A percentile compares a stretch with the other conserved stretches of the same genome.
Conservation (phyloP, 2,329 filamentous ascomycete species). For the Aspergillus sp. region DNA sequence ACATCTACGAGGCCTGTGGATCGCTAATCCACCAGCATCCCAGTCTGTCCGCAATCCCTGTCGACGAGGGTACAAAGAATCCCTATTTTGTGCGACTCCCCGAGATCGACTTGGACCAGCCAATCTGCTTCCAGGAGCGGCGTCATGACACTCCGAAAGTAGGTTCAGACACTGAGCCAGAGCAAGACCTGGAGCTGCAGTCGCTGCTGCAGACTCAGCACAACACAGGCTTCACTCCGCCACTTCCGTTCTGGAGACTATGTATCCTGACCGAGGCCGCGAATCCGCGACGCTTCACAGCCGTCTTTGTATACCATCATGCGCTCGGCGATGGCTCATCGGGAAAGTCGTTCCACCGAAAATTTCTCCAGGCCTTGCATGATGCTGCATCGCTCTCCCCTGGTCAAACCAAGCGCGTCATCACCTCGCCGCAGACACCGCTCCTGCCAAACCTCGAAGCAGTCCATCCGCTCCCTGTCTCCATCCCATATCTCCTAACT, state of each 20-base stretch:
- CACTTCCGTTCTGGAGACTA: slow-evolving; percentile 38
- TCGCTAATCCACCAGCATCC: slow-evolving; percentile 33
- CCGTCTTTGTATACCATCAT: slow-evolving; percentile 41
- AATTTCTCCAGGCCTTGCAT: slow-evolving; percentile 31
- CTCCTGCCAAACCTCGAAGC: slow-evolving; percentile 35
- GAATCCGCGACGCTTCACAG: slow-evolving; percentile 28
- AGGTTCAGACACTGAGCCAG: slow-evolving; percentile 9
- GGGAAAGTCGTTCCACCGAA: slow-evolving; percentile 37
- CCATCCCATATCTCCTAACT: slow-evolving; percentile 25
- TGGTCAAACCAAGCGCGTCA: slow-evolving; percentile 11
- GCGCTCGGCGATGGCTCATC: slow-evolving; percentile 39
- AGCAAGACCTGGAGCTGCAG: slow-evolving; percentile 34
- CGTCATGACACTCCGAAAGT: slow-evolving; percentile 4
- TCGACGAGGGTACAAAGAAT: slow-evolving; percentile 31
- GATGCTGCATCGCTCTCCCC: slow-evolving; percentile 4
- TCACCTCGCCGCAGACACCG: slow-evolving; percentile 17
- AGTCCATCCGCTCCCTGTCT: slow-evolving; percentile 31
- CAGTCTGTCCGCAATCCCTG: slow-evolving; percentile 34
- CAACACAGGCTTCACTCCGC: slow-evolving; percentile 27
- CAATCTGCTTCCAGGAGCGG: slow-evolving; percentile 27
- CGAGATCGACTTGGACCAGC: slow-evolving; percentile 31
- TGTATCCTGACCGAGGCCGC: slow-evolving; percentile 25
- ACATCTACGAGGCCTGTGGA: slow-evolving; percentile 30
- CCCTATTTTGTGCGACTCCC: slow-evolving; percentile 39
- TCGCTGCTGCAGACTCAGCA: slow-evolving; percentile 33